Evolutionary conservation across 805 yeast genomes (phyloP).

Genomic region (Millerozyma acaciae): DNA sequence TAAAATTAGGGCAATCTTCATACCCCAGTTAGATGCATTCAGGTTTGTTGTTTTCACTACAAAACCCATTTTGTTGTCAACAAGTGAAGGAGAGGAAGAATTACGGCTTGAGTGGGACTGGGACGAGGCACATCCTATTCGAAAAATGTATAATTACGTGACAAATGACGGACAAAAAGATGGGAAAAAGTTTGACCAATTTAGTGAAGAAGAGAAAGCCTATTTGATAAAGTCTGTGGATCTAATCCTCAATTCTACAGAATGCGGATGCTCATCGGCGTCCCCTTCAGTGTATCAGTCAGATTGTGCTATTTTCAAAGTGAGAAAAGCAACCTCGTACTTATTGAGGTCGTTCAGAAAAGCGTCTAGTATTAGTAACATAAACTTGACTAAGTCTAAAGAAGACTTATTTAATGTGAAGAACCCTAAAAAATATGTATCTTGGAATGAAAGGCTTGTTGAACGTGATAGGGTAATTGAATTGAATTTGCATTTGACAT

Average conservation of each 20-base stretch:
- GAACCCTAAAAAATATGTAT: constrained; percentile 25
- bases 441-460: constrained; percentile 34
- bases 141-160: constrained; percentile 35
- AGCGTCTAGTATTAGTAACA: constrained; percentile 36
- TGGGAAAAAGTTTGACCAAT: constrained; percentile 48
- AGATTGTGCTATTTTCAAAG: constrained; percentile 56
- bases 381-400: constrained; percentile 31
- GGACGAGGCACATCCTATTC: constrained; percentile 77
- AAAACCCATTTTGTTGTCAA: constrained; percentile 41
- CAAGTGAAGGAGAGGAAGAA: constrained; percentile 47
- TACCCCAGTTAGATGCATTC: constrained; percentile 36
- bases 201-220: constrained; percentile 51
- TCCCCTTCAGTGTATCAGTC: constrained; percentile 29
- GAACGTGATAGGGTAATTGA: constrained; percentile 27
- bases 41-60: constrained; percentile 57
- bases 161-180: constrained; percentile 18
- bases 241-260: constrained; percentile 55
- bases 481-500: constrained; percentile 17
- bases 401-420: constrained; percentile 35
- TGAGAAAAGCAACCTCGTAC: constrained; percentile 59
- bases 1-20: constrained; percentile 47
- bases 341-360: constrained; percentile 58
- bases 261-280: constrained; percentile 53
- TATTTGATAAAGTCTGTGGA: constrained; percentile 59
- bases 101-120: constrained; percentile 84